Evolutionary conservation across 73 alveolate genomes (phyloP), one percentile per base, ranked within the genome.

Genomic region (Paramecium primaurelia): DNA sequence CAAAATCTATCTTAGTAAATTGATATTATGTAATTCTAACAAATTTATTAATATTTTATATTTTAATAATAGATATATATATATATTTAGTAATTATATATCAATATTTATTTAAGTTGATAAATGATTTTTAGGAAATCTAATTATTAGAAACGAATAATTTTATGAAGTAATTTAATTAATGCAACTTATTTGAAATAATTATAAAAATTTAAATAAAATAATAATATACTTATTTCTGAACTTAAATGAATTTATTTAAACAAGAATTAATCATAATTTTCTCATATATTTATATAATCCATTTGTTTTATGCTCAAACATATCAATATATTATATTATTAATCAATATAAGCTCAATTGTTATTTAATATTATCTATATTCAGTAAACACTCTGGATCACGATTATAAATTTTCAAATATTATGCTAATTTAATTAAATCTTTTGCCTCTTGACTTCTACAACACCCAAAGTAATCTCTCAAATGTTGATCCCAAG

Each of bases 401-500:
- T 64, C 84, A 1, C 47, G 51, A 64, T 64, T 64, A 34, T 64
- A 64, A 9, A 64, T 64, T 64, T 34, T 64, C 84, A 64, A 12
- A 38, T 36, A 75, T 42, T 75, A 75, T 18, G 91, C 47, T 11
- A 80, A 40, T 49, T 80, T 80, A 14, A 80, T 45, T 18, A 40
- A 28, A 44, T 80, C 75, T 49, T 80, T 80, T 40, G 91, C 42
- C 9, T 80, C 25, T 12, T 80, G 45, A 8, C 44, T 32, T 45
- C 28, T 25, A 16, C 91, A 80, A 18, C 30, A 22, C 4, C 77
- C 34, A 80, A 80, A 80, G 54, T 80, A 80, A 26, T 80, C 91
- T 80, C 91, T 80, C n/a, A 28, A 32, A 47, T 80, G 2, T 26
- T 22, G 32, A 80, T 80, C 91, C 91, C 91, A 80, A 12, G 77